phyloP scores from a whole-genome alignment of 441 rosid genomes.

The Raphanus hybrid region DNA sequence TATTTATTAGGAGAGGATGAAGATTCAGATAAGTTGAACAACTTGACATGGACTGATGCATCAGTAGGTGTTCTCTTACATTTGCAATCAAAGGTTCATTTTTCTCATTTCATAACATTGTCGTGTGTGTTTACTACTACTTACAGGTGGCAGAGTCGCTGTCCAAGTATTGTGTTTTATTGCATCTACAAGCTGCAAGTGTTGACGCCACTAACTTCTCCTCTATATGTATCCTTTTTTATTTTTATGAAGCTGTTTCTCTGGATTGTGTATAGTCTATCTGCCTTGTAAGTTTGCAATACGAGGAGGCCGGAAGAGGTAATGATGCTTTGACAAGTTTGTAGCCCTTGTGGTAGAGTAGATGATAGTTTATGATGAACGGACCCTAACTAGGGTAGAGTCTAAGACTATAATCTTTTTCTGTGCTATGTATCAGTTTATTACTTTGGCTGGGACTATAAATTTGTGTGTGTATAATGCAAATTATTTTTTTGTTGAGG shows the following conservation, averaged over 20 bases:
- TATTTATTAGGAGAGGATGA: constrained; percentile 54
- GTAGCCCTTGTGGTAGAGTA: no score
- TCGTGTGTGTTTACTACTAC: constrained; percentile 22
- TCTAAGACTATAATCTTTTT: no score
- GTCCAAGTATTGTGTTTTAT: constrained; percentile 72
- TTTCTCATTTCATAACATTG: constrained; percentile 15
- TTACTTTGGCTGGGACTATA: no score
- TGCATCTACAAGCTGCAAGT: constrained; percentile 67
- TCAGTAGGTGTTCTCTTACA: constrained; percentile 45
- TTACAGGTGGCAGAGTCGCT: constrained; percentile 70
- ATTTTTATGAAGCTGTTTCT: not conserved
- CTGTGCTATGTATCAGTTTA: no score
- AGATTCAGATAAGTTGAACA: constrained; percentile 63
- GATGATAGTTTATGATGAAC: no score
- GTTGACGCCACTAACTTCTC: constrained; percentile 68
- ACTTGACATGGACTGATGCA: constrained; percentile 62
- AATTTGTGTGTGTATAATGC: not conserved
- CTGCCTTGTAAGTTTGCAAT: no score
- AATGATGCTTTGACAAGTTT: no score
- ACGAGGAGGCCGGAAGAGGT: no score
- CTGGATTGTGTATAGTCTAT: not conserved
- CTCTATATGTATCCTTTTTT: constrained; percentile 83
- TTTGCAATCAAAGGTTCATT: not conserved
- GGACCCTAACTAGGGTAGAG: no score
- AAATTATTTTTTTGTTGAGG: not conserved